phyloP scores from a whole-genome alignment of 2,329 filamentous ascomycete genomes.

The Fusarium miscanthi region DNA sequence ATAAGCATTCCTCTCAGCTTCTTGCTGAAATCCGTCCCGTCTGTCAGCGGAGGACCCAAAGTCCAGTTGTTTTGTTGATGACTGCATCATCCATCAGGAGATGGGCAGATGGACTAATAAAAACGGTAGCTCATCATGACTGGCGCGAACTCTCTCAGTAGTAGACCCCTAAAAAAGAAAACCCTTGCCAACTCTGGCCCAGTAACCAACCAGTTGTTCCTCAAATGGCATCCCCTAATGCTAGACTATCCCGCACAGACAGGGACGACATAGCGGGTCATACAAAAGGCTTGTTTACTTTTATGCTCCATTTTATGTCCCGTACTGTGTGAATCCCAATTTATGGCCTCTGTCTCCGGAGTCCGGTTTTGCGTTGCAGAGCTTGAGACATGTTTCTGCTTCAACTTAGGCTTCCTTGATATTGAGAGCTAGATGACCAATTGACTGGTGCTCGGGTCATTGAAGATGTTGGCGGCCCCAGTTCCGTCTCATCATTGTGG shows the following conservation, averaged over 20 bases:
- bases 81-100: slow-evolving; percentile 29
- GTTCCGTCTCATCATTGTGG: background rate
- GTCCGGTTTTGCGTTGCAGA: background rate
- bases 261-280: slow-evolving; percentile 38
- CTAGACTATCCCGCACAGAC: slow-evolving; percentile 31
- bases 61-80: slow-evolving; percentile 14
- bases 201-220: slow-evolving; percentile 28
- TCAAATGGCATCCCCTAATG: slow-evolving; percentile 32
- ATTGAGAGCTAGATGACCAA: background rate
- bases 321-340: slow-evolving; percentile 12
- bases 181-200: slow-evolving; percentile 20
- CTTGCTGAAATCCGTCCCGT: slow-evolving; percentile 2
- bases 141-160: slow-evolving; percentile 9
- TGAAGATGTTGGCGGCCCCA: slow-evolving; percentile 11
- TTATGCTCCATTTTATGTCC: slow-evolving; percentile 17
- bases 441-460: background rate
- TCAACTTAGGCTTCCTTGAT: slow-evolving; percentile 6
- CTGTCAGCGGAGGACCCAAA: slow-evolving; percentile 1
- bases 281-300: slow-evolving; percentile 44
- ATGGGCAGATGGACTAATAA: background rate
- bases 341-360: background rate
- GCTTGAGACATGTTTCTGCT: slow-evolving; percentile 34
- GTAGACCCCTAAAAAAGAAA: slow-evolving; percentile 31
- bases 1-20: slow-evolving; percentile 29
- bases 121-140: slow-evolving; percentile 21